Conservation (phyloP, 805 yeast species). For the Wickerhamomyces pijperi region DNA sequence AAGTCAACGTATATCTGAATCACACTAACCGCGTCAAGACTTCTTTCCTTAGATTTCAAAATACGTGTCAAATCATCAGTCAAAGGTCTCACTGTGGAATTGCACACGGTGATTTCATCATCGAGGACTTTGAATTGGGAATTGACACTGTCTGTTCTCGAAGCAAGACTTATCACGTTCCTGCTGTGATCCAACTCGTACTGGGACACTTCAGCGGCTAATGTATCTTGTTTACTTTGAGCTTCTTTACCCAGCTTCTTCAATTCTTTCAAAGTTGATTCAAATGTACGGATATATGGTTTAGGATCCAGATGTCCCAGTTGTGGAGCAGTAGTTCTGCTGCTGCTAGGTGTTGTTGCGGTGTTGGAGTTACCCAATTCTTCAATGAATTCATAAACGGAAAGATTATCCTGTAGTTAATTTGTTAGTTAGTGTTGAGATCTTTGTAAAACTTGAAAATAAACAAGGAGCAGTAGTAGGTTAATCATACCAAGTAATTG, state of each 20-base stretch:
- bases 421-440: slow-evolving; percentile 1
- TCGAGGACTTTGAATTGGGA: slow-evolving; percentile 40
- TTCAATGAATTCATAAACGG: slow-evolving; percentile 74
- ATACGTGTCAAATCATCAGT: slow-evolving; percentile 59
- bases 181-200: slow-evolving; percentile 59
- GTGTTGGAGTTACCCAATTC: slow-evolving; percentile 42
- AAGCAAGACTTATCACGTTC: slow-evolving; percentile 46
- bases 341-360: slow-evolving; percentile 36
- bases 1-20: slow-evolving; percentile 72
- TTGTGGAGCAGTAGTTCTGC: slow-evolving; percentile 38
- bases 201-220: slow-evolving; percentile 45
- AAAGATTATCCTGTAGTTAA: slow-evolving; percentile 37
- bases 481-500: slow-evolving; percentile 34
- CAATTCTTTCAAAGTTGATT: slow-evolving; percentile 68
- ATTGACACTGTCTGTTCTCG: slow-evolving; percentile 34
- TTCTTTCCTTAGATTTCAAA: slow-evolving; percentile 63
- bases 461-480: background rate
- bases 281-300: slow-evolving; percentile 90
- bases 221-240: slow-evolving; percentile 32
- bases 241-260: slow-evolving; percentile 51
- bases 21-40: slow-evolving; percentile 59
- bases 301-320: slow-evolving; percentile 66
- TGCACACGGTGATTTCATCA: slow-evolving; percentile 40
- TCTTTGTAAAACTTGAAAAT: too few species aligned
- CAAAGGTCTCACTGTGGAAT: slow-evolving; percentile 52